Base-by-base conservation (phyloP, 768 basidiomycete species). In the Coprinopsis sp. region DNA sequence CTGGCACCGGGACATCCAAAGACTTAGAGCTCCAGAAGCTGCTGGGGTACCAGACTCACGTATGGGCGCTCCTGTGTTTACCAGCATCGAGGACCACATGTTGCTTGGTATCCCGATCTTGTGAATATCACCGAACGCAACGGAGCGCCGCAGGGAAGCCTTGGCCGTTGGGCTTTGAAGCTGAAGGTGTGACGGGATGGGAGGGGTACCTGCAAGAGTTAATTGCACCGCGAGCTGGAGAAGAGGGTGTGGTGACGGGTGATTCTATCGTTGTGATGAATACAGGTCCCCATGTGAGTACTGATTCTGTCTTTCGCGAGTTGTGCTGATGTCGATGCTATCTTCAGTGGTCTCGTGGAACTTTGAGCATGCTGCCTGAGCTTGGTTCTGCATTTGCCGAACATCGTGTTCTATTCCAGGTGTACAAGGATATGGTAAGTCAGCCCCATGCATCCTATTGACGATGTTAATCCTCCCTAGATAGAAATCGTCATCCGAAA, bases 291-390 rank as follows among this genome's bases (percentile, higher is more conserved):
- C 50, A 54, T 24, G 51, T 54, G 23, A n/a, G 50, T 49, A 7
- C 7, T 37, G 31, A n/a, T n/a, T n/a, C n/a, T n/a, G 12, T 16
- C 21, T 10, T 23, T 23, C 22, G 7, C 5, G 40, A 42, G 6
- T n/a, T 16, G 8, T n/a, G 6, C 38, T 18, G 18, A 23, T 21
- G 27, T 13, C 25, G n/a, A n/a, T 29, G 16, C 29, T 3, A 13
- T 13, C 27, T 37, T 30, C 36, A 52, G 51, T 56, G 55, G 55
- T 49, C 52, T 18, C 31, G 55, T 16, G 47, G 50, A 13, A 37
- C 49, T 4, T 31, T 48, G n/a, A 47, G 51, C 37, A 54, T 56
- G 55, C 50, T 56, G 0, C 55, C 55, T 11, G 39, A 50, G 6
- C 27, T 19, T 6, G 47, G 40, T 13, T 16, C 25, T 14, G 13